Conservation (phyloP, 768 basidiomycete genomes). For the Tylopilus felleus region DNA sequence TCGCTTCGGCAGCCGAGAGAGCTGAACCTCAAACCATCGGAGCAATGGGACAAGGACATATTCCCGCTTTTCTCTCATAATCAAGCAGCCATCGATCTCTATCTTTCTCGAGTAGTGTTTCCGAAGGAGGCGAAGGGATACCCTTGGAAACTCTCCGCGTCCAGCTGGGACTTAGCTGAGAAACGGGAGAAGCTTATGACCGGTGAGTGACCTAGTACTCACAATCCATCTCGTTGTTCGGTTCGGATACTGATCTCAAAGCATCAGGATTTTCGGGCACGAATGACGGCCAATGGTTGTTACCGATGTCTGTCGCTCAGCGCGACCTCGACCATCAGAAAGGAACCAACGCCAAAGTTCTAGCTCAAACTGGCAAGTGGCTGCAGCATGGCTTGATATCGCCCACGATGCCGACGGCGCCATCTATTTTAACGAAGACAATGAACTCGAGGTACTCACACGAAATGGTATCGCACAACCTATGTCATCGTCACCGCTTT, state of each 20-base stretch:
- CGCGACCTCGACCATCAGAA: slow-evolving; percentile 21
- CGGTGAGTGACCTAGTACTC: no score
- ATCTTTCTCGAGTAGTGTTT: slow-evolving; percentile 32
- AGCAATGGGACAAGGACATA: slow-evolving; percentile 1
- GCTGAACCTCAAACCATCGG: slow-evolving; percentile 5
- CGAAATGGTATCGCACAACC: slow-evolving; percentile 17
- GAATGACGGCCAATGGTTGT: slow-evolving; percentile 35
- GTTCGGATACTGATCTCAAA: no score
- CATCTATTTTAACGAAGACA: slow-evolving; percentile 25
- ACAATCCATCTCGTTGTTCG: no score
- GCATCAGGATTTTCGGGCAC: slow-evolving; percentile 34
- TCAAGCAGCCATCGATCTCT: slow-evolving; percentile 2
- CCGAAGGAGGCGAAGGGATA: no score
- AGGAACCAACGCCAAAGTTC: slow-evolving; percentile 41
- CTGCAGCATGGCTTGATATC: slow-evolving; percentile 38
- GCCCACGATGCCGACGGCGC: slow-evolving; percentile 13
- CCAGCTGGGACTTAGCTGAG: no score
- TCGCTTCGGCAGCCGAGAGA: not conserved
- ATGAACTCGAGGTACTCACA: slow-evolving; percentile 28
- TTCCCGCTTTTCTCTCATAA: slow-evolving; percentile 3
- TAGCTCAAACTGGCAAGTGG: slow-evolving; percentile 38
- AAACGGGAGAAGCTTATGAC: no score
- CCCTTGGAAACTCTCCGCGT: no score
- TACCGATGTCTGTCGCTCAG: slow-evolving; percentile 33
- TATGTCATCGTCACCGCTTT: slow-evolving; percentile 28